Conservation (phyloP, 495 filamentous ascomycete genomes). For the Aspergillus cristatus region DNA sequence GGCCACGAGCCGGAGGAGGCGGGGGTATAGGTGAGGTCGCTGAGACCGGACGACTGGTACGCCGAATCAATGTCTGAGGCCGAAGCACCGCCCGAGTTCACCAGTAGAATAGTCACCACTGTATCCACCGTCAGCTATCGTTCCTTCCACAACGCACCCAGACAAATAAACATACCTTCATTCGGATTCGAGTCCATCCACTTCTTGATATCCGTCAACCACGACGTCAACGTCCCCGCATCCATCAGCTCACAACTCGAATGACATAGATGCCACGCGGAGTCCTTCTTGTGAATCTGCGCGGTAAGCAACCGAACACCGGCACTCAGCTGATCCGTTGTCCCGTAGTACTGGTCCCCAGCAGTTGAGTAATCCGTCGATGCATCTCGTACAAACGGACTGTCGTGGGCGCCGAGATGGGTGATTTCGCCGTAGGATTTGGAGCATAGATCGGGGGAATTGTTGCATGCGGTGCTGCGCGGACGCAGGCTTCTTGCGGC, state of each 20-base stretch:
- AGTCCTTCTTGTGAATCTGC: conserved; percentile 55
- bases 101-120: conserved; percentile 67
- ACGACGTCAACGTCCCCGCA: conserved; percentile 53
- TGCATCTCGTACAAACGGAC: conserved; percentile 46
- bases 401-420: conserved; percentile 56
- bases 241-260: conserved; percentile 54
- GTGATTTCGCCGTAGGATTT: conserved; percentile 53
- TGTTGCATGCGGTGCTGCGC: conserved; percentile 48
- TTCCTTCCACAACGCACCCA: neutral
- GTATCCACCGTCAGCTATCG: conserved; percentile 1
- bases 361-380: conserved; percentile 43
- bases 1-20: conserved; percentile 50
- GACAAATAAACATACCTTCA: conserved; percentile 38
- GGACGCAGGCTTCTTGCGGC: conserved; percentile 20
- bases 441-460: conserved; percentile 50
- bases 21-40: conserved; percentile 52
- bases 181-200: conserved; percentile 63
- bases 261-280: conserved; percentile 57
- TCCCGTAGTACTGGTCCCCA: conserved; percentile 64
- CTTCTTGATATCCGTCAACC: conserved; percentile 50
- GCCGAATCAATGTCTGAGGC: conserved; percentile 44
- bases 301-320: conserved; percentile 64
- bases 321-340: conserved; percentile 58
- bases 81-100: conserved; percentile 56
- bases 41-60: conserved; percentile 51